Percentiles rank a stretch among this genome's conserved stretches.
Conservation (phyloP, 139 green algal genomes). For the Auxenochlorella pyrenoidosa region DNA sequence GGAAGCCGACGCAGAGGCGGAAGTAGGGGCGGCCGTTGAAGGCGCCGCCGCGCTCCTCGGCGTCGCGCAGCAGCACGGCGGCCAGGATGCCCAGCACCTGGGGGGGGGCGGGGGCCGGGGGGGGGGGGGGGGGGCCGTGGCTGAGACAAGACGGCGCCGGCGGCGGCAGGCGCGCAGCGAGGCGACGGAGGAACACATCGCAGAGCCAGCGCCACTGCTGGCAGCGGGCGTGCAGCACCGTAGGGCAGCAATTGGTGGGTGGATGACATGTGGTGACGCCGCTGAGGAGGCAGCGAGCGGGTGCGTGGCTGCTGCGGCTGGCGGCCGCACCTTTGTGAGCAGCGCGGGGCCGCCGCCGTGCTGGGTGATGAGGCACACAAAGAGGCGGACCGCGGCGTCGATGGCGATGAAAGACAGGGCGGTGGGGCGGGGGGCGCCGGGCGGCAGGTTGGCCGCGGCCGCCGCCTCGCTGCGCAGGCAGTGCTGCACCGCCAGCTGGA, state of each 20-base stretch:
- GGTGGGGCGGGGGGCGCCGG: constrained; percentile 34
- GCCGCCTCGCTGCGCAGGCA: constrained; percentile 71
- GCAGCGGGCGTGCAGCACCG: too few relatives aligned
- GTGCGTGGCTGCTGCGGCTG: too few relatives aligned
- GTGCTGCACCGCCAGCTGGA: constrained; percentile 87
- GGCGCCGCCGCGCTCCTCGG: constrained; percentile 45
- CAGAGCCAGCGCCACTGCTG: too few relatives aligned
- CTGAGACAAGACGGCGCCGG: neutral
- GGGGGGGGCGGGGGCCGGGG: neutral
- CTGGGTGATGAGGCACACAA: constrained; percentile 56
- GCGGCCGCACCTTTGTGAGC: constrained; percentile 67
- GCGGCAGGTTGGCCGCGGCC: constrained; percentile 14
- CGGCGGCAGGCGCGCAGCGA: too few relatives aligned
- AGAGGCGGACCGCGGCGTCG: constrained; percentile 66
- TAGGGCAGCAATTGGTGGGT: too few relatives aligned
- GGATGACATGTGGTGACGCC: too few relatives aligned
- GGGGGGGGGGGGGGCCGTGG: too few relatives aligned
- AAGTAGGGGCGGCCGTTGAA: constrained; percentile 97
- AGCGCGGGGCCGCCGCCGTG: constrained; percentile 73
- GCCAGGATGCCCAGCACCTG: constrained; percentile 75
- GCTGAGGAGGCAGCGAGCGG: too few relatives aligned
- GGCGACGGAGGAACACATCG: too few relatives aligned
- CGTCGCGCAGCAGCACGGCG: constrained; percentile 58
- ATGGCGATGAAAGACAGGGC: constrained; percentile 59
- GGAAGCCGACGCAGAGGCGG: constrained; percentile 87